Evolutionary conservation across 2,329 filamentous ascomycete species (phyloP), one percentile per base, ranked within the genome.

Genomic region (Pyricularia pennisetigena): DNA sequence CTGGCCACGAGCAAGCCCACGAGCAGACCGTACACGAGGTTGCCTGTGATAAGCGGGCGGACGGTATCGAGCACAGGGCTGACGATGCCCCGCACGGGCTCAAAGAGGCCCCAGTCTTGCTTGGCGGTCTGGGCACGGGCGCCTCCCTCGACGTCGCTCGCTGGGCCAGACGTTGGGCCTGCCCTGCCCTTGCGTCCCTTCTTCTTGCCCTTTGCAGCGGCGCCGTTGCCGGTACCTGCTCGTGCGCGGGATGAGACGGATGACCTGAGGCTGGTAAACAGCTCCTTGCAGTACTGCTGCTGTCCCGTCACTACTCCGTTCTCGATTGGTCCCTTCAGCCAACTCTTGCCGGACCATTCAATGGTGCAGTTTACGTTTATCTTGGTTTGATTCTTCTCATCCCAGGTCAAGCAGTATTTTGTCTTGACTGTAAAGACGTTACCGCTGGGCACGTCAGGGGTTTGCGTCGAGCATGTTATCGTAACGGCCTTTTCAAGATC

Each of bases 301-400:
- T 99, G 95, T 30, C 95, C 95, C 68, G 97, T 94, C 71, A 91
- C 94, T 62, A 94, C 93, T 69, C 93, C 94, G 77, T 97, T 97
- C 77, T 99, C 95, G 73, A 99, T 99, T 2, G 95, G 92, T 71
- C 91, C 92, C 82, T 95, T 97, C 64, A 99, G 81, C 95, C 95
- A 99, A 81, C 94, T 97, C 83, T 98, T 99, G 73, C 94, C 94
- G 3, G 90, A 90, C 96, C 96, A 99, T 75, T 99, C 96, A 62
- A 97, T 91, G 2, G 88, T 90, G 77, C 93, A 97, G 72, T 90
- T 97, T 80, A 94, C 90, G 70, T 95, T 88, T 32, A 99, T 81
- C 30, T 93, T 86, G 0, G 96, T 99, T 57, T 88, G 82, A 74
- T 97, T 97, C 70, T 89, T 90, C 66, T 95, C 88, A 4, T 89